These are phyloP conservation scores for Ceratocystis destructans DNA, from an alignment of 2,329 filamentous ascomycete species.

Conservation along the genomic window DNA sequence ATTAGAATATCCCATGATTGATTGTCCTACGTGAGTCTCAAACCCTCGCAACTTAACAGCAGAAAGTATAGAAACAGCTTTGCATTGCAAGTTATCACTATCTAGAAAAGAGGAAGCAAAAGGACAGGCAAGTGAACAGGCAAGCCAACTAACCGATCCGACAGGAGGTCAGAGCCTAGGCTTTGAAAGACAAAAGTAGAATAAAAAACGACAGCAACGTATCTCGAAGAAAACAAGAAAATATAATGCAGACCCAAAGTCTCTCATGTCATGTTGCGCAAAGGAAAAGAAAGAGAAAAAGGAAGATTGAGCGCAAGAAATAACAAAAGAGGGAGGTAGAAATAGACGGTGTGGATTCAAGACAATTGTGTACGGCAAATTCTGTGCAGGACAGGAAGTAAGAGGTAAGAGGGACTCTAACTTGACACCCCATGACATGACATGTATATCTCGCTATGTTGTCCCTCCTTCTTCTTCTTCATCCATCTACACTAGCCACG, in stretches of 20 bases:
- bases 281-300: slow-evolving; percentile 17
- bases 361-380: no score
- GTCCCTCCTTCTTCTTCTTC: neutral
- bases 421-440: no score
- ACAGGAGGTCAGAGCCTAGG: neutral
- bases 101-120: neutral
- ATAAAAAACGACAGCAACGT: neutral
- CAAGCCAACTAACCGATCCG: no score
- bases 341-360: neutral
- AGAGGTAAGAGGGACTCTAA: no score
- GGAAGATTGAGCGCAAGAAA: slow-evolving; percentile 11
- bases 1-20: no score
- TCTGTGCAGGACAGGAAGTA: no score
- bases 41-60: neutral
- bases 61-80: neutral
- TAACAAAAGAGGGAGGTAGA: neutral
- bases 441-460: neutral
- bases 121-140: neutral
- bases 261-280: slow-evolving; percentile 8
- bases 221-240: slow-evolving; percentile 20
- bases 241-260: slow-evolving; percentile 14
- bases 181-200: neutral
- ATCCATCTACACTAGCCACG: neutral
- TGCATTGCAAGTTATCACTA: neutral
- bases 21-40: neutral